Evolutionary conservation across 345 rosid genomes (phyloP), one percentile per base, ranked within the genome.

Genomic region (Bruguiera sexangula): DNA sequence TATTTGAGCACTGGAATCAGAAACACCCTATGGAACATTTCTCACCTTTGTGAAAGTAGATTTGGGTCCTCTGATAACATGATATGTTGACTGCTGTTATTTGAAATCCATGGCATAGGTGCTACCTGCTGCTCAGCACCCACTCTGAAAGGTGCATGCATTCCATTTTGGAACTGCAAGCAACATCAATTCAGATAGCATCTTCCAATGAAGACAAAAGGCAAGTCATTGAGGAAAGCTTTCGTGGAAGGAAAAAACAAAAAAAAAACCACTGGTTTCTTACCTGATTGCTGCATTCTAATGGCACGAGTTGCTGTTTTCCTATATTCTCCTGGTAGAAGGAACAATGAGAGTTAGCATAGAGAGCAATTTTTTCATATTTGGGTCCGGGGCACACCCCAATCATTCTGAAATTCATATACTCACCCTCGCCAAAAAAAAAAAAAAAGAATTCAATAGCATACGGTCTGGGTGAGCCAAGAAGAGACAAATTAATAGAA

Each of bases 41-140:
- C 81, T 71, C 56, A 87, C 96, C 90, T 81, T 36, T 69, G 86
- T 0, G 86, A 79, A 68, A 87, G 77, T 70, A 80, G 58, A 69
- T 81, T 86, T 56, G 84, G 87, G 60, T 87, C 93, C 63, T 86
- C 91, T 2, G 84, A 62, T 59, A 82, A n/a, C 72, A 80, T 70
- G 67, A 87, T 76, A 11, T 73, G 86, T 71, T 75, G 73, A 57
- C 43, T 39, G 39, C 81, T 85, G 76, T 71, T 82, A 71, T 79
- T 83, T 32, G 89, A 82, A 67, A 89, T 69, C 93, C 93, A 87
- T 8, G 85, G 70, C 70, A 85, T 73, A 48, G 83, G 78, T 60
- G 82, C 87, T 46, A 87, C 83, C 76, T 89, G 96, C 73, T 86
- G 93, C 78, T 89, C 93, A 32, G 82, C 69, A 21, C 84, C 79